Conservation (phyloP, 1,284 basidiomycete species). For the Rhodotorula sp. region DNA sequence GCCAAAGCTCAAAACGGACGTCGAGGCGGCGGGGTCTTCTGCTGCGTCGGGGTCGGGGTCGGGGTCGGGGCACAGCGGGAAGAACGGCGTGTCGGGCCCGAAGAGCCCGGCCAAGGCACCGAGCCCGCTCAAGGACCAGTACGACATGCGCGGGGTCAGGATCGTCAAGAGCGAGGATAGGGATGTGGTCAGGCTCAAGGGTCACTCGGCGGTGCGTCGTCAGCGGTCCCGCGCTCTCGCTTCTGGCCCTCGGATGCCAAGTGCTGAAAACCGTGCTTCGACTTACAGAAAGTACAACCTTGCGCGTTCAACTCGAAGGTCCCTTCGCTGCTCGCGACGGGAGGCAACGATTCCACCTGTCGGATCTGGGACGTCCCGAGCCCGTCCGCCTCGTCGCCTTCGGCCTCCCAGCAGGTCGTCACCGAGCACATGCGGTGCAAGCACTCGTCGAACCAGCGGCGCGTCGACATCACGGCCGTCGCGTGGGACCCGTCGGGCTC, state of each 20-base stretch:
- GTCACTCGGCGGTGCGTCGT: slow-evolving; percentile 40
- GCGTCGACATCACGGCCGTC: slow-evolving; percentile 68
- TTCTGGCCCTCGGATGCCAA: not conserved
- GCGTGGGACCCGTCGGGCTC: slow-evolving; percentile 65
- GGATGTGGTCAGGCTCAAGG: slow-evolving; percentile 35
- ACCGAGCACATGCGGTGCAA: slow-evolving; percentile 59
- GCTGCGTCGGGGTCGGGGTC: not conserved
- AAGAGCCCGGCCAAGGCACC: slow-evolving; percentile 10
- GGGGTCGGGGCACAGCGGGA: not conserved
- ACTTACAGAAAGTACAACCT: slow-evolving; percentile 68
- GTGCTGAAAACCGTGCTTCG: no score
- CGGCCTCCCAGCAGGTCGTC: slow-evolving; percentile 50
- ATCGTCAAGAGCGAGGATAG: slow-evolving; percentile 8
- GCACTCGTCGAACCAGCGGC: slow-evolving; percentile 58
- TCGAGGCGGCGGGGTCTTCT: not conserved
- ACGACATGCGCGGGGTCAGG: not conserved
- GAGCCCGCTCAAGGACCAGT: not conserved
- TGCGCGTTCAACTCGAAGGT: slow-evolving; percentile 74
- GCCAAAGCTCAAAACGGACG: slow-evolving; percentile 11
- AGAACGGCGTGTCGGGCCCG: not conserved
- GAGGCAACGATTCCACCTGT: slow-evolving; percentile 73
- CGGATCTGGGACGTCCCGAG: slow-evolving; percentile 70
- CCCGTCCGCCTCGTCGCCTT: slow-evolving; percentile 41
- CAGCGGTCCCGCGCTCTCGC: not conserved
- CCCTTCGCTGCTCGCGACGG: slow-evolving; percentile 67